Base-by-base conservation (phyloP, 2,329 filamentous ascomycete genomes). In the Fusarium globosum region DNA sequence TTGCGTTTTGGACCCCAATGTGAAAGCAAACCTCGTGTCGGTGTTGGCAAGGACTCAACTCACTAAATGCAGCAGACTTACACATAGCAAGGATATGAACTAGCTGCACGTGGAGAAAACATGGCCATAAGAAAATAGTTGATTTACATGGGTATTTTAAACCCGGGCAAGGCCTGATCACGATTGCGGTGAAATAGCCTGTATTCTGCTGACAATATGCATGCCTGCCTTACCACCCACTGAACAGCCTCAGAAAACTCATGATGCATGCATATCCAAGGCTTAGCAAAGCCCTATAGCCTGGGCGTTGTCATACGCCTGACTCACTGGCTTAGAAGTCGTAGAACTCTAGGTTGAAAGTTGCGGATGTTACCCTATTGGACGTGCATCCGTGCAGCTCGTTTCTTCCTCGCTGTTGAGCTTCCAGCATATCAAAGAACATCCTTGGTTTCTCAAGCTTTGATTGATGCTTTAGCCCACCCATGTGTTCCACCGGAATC, bases 201-300 rank as follows among this genome's bases (percentile, higher is more conserved):
- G 48, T n/a, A 48, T 49, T 39, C 18, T 26, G 30, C 41, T 48
- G 53, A 56, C 39, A 33, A 21, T 20, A 67, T 59, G 52, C 41
- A 49, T 55, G 23, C 53, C 45, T 33, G 11, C 45, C 46, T 39
- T 67, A 53, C 38, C 43, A 36, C 39, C 23, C 30, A 41, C 51
- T 57, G 15, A 59, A 42, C 42, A 46, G 21, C 43, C 39, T 66
- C 35, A 60, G 39, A 42, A 69, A 49, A 45, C 38, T 56, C 23
- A n/a, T 56, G 52, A 70, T 56, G 55, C 38, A 49, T 41, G 55
- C 69, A 65, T 41, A n/a, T 30, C 33, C 36, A 39, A 28, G 58
- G 41, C 42, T 46, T 35, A 55, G 51, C 15, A 41, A 39, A 39
- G 35, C 35, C 35, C 35, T 28, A 28, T 16, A 55, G 7, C 39